Base-by-base conservation (phyloP, 768 basidiomycete species). In the Pleurotus ostreatus region DNA sequence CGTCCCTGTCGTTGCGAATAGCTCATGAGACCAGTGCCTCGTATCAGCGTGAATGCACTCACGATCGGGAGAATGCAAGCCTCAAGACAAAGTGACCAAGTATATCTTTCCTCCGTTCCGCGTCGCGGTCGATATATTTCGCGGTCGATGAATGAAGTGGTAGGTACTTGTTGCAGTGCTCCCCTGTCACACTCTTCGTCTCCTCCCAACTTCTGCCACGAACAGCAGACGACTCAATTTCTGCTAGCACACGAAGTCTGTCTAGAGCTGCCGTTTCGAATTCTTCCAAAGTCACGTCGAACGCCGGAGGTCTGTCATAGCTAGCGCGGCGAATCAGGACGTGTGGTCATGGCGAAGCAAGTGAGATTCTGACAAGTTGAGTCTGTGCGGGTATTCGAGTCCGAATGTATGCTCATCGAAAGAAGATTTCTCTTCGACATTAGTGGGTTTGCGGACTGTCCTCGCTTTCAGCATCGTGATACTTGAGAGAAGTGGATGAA, bases 41-140 rank as follows among this genome's bases (percentile, higher is more conserved):
- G 30, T 34, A 9, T 11, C 11, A 34, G 30, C 30, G 11, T 11
- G 30, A 34, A 16, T 57, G 38, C 49, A 85, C 94, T 68, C 71
- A 98, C 95, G 94, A 93, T 56, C 93, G 85, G 72, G 95, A 97
- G 71, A 99, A 98, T 5, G 97, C 95, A 40, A 99, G 77, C 49
- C 97, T 75, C 59, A 98, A 74, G 9, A 98, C 92, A 70, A 94
- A 98, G 71, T 99, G 97, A 8, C 94, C 86, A 11, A 97, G 76
- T 64, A 92, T 88, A 68, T 99, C 97, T 59, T 80, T 86, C 65
- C 80, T 78, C 57, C 97, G 78, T 68, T 98, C 84, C 8, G 66
- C 70, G 34, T 89, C 82, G 54, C 77, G 59, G 48, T 82, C 76
- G 8, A 71, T 68, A 12, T 63, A 69, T n/a, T 63, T 67, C 0